A percentile compares a stretch with the other conserved stretches of the same genome.
These are phyloP conservation scores for Mucor irregularis DNA, from an alignment of 371 early-diverging fungal genomes.

Conservation along the genomic window DNA sequence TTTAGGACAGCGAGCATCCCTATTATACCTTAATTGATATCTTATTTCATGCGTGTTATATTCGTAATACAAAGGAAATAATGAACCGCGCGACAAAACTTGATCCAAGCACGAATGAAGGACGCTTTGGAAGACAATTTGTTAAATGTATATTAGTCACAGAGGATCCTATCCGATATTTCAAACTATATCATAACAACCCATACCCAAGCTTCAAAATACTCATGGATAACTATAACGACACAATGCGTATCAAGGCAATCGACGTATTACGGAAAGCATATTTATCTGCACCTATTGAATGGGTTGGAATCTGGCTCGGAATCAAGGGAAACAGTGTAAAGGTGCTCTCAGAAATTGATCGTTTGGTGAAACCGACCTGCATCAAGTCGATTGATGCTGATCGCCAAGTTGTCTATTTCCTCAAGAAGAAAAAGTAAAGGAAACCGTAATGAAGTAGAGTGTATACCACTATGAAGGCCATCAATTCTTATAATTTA, in stretches of 20 bases:
- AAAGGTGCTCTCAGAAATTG: conserved; percentile 3
- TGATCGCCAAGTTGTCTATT: conserved; percentile 11
- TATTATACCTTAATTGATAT: conserved; percentile 12
- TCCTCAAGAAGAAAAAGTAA: conserved; percentile 6
- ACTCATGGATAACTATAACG: conserved; percentile 9
- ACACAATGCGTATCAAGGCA: conserved; percentile 7
- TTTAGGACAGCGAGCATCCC: neutral
- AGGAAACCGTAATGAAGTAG: too few species aligned
- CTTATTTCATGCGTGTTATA: conserved; percentile 8
- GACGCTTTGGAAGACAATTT: conserved; percentile 10
- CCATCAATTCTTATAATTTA: too few species aligned
- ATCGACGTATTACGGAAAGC: conserved; percentile 13
- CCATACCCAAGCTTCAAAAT: conserved; percentile 13
- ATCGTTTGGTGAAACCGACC: conserved; percentile 4
- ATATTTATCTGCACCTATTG: conserved; percentile 14
- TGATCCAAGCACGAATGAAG: conserved; percentile 6
- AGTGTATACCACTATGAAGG: too few species aligned
- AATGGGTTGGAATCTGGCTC: conserved; percentile 17
- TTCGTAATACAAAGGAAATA: neutral
- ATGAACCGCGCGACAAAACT: neutral
- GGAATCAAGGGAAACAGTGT: conserved; percentile 9
- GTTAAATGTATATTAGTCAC: conserved; percentile 1
- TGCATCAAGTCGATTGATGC: conserved; percentile 20
- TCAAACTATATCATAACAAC: conserved; percentile 12
- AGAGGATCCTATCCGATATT: conserved; percentile 11